phyloP scores from a whole-genome alignment of 2,329 filamentous ascomycete species.

The Aspergillus spinulosporus region DNA sequence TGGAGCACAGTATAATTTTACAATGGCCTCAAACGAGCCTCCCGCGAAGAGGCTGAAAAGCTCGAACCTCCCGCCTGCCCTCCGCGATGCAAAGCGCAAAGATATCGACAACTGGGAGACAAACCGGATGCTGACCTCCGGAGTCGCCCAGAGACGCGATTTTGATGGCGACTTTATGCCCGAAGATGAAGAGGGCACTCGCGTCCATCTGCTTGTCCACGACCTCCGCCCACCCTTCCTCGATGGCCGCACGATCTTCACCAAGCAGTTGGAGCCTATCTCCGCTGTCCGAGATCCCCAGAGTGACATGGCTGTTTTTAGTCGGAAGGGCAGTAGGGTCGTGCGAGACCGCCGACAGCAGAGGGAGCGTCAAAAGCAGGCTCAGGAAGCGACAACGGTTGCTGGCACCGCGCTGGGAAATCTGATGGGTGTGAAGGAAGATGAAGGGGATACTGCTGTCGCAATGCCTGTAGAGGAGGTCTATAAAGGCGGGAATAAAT shows the following conservation, averaged over 20 bases:
- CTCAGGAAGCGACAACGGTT: conserved; percentile 90
- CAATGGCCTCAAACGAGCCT: conserved; percentile 40
- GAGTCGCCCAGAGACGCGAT: conserved; percentile 86
- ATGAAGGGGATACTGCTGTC: conserved; percentile 80
- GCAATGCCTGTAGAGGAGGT: conserved; percentile 73
- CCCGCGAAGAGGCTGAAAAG: conserved; percentile 43
- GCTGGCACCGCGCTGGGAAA: conserved; percentile 91
- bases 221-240: conserved; percentile 92
- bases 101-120: conserved; percentile 99
- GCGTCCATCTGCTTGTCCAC: conserved; percentile 89
- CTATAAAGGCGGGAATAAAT: conserved; percentile 68
- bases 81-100: conserved; percentile 66
- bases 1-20: not conserved
- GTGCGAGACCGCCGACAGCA: conserved; percentile 90
- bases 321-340: conserved; percentile 88
- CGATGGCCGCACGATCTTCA: conserved; percentile 93
- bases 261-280: conserved; percentile 93
- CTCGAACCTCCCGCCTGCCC: conserved; percentile 36
- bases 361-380: conserved; percentile 88
- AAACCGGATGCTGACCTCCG: conserved; percentile 95
- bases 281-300: conserved; percentile 90
- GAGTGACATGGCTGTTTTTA: conserved; percentile 98
- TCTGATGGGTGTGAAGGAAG: conserved; percentile 92
- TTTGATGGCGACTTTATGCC: conserved; percentile 80
- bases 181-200: conserved; percentile 78